Evolutionary conservation across 441 rosid species (phyloP).

Genomic region (Aquilaria agallochum): DNA sequence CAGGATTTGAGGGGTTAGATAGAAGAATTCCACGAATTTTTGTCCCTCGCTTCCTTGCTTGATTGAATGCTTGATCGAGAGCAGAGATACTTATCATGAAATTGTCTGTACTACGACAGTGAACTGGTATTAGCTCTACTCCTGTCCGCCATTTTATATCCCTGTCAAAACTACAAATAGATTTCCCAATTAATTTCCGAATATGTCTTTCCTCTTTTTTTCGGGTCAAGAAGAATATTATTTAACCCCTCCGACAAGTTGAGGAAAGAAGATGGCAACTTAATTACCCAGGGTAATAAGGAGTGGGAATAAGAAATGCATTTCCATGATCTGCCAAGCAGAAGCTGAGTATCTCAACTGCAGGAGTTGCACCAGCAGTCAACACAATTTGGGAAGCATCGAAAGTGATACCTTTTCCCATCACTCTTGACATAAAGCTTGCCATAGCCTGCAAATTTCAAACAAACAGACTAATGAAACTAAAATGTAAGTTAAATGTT

Average conservation of each 20-base stretch:
- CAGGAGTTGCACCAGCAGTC: conserved; percentile 80
- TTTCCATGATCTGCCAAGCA: conserved; percentile 92
- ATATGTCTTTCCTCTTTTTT: not conserved
- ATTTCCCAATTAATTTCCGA: conserved; percentile 8
- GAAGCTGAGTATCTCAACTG: conserved; percentile 76
- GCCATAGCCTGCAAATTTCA: conserved; percentile 64
- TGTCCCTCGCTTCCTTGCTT: conserved; percentile 71
- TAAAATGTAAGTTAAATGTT: too few species aligned
- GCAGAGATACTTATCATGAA: conserved; percentile 62
- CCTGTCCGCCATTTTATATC: conserved; percentile 76
- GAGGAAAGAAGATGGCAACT: not conserved
- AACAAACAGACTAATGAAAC: not conserved
- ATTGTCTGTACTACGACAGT: conserved; percentile 81
- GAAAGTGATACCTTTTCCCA: conserved; percentile 46
- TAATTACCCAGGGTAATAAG: conserved; percentile 81
- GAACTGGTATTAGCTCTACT: conserved; percentile 80
- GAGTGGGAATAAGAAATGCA: conserved; percentile 79
- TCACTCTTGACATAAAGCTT: conserved; percentile 65
- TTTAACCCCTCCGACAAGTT: not conserved
- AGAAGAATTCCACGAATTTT: conserved; percentile 72
- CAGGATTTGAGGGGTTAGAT: conserved; percentile 86
- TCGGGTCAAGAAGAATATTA: not conserved
- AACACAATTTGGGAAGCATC: conserved; percentile 67
- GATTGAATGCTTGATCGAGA: conserved; percentile 79
- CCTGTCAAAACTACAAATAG: conserved; percentile 71